phyloP scores from a whole-genome alignment of 805 yeast species.

The Pichia eremophila region DNA sequence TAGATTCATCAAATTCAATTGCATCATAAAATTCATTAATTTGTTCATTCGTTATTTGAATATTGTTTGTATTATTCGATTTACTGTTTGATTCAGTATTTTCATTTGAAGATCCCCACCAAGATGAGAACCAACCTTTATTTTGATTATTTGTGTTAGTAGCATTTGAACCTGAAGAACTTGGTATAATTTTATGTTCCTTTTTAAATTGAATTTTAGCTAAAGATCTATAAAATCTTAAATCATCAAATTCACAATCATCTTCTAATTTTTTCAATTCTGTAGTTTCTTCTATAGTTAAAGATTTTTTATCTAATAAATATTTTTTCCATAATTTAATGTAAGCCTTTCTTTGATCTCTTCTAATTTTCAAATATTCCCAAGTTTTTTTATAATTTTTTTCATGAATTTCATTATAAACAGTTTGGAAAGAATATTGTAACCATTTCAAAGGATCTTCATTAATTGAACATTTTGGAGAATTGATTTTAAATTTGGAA shows the following conservation, averaged over 20 bases:
- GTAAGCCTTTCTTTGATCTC: conserved; percentile 66
- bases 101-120: conserved; percentile 43
- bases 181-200: conserved; percentile 28
- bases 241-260: conserved; percentile 62
- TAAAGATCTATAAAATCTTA: conserved; percentile 74
- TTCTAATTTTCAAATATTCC: conserved; percentile 63
- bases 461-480: conserved; percentile 47
- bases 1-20: conserved; percentile 76
- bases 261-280: conserved; percentile 47
- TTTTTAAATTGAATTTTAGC: conserved; percentile 60
- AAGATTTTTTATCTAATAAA: conserved; percentile 33
- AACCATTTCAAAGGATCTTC: conserved; percentile 81
- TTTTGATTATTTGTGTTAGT: conserved; percentile 3
- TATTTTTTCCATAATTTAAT: conserved; percentile 52
- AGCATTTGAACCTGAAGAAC: conserved; percentile 4
- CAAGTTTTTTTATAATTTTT: conserved; percentile 79
- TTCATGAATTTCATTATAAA: conserved; percentile 73
- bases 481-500: conserved; percentile 56
- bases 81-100: conserved; percentile 7
- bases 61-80: conserved; percentile 7
- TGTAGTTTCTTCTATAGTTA: conserved; percentile 23
- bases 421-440: conserved; percentile 66
- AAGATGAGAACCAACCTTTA: conserved; percentile 60
- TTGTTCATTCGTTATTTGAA: conserved; percentile 74
- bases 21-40: conserved; percentile 85